Conservation (phyloP, 2,329 filamentous ascomycete genomes). For the Aspergillus sp. region DNA sequence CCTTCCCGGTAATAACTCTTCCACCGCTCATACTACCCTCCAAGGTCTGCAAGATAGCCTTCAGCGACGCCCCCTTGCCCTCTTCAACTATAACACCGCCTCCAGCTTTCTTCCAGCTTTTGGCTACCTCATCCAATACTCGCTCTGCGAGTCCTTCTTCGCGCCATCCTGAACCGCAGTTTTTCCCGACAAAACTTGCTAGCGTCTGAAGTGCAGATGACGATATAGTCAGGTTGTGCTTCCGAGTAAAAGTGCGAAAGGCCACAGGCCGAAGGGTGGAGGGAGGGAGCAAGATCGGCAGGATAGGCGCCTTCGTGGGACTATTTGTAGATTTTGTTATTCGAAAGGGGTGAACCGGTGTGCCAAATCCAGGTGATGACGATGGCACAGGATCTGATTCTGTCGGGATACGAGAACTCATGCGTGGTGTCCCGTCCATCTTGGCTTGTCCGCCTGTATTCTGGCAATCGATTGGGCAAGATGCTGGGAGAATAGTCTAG, state of each 20-base stretch:
- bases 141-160: conserved; percentile 90
- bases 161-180: conserved; percentile 93
- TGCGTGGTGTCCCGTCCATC: conserved; percentile 19
- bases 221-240: conserved; percentile 87
- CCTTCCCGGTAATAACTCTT: conserved; percentile 44
- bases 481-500: neutral
- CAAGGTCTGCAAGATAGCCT: conserved; percentile 72
- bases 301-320: conserved; percentile 57
- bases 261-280: conserved; percentile 81
- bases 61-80: conserved; percentile 58
- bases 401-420: conserved; percentile 13
- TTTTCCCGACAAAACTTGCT: conserved; percentile 81
- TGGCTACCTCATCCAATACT: conserved; percentile 84
- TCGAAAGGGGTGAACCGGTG: conserved; percentile 68
- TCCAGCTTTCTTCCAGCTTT: conserved; percentile 83
- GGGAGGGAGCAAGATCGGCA: conserved; percentile 84
- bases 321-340: conserved; percentile 36
- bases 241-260: conserved; percentile 94
- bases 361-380: conserved; percentile 84
- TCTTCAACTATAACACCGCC: conserved; percentile 90
- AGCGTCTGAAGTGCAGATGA: conserved; percentile 79
- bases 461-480: neutral
- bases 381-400: conserved; percentile 63
- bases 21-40: conserved; percentile 90
- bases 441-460: neutral